Evolutionary conservation across 805 yeast genomes (phyloP), one percentile per base, ranked within the genome.

Genomic region (Blastobotrys terrestris): DNA sequence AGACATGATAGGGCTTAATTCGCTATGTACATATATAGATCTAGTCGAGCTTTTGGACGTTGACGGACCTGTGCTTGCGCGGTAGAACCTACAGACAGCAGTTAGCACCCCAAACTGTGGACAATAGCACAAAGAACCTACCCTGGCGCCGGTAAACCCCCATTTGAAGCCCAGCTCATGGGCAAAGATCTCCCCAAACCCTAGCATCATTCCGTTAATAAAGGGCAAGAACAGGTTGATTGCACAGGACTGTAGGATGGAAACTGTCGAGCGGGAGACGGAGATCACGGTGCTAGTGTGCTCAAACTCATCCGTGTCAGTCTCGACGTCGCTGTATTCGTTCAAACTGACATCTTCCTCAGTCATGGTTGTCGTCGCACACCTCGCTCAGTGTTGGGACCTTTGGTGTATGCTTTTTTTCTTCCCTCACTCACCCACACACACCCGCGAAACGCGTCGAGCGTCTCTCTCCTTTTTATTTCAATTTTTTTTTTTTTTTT

Each of bases 131-230:
- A 7, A 13, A 31, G 7, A 44, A 45, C 48, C 15, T 45, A 45
- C 48, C 31, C 48, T 45, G 14, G 48, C 48, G 48, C 48, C 48
- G 3, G 35, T 22, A 13, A 22, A 86, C 45, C 87, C 83, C 70
- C 80, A 84, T 47, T 77, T 75, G 72, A 87, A 87, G 3, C 96
- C 95, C 42, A 92, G 70, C 63, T 92, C 97, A 66, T 91, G 97
- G 6, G 98, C 98, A 54, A 88, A 72, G 18, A 92, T 83, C 72
- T 92, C 98, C 1, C 98, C 98, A 66, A 92, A 89, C 0, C 98
- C 98, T 49, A 92, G 77, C 96, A 91, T 91, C 69, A 92, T 73
- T 6, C 98, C 98, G 63, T 92, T 92, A 60, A 92, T 74, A 63
- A 92, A 90, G 1, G 98, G 98, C 46, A 92, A 70, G 1, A 90